These are phyloP conservation scores for Aspergillus haitiensis DNA, from an alignment of 495 filamentous ascomycete genomes.

Conservation along the genomic window DNA sequence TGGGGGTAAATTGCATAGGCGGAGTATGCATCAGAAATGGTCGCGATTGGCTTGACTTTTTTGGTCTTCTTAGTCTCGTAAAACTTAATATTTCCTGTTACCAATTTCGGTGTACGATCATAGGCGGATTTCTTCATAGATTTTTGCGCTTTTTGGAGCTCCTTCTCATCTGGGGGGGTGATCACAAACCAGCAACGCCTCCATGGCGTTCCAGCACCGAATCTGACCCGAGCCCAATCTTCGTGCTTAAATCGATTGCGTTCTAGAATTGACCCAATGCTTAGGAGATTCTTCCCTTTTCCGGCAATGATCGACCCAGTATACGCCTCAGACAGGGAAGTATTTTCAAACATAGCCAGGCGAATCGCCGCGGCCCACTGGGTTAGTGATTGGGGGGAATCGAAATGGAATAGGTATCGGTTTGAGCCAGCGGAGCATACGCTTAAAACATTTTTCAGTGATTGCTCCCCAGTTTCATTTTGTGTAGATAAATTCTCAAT, in stretches of 20 bases:
- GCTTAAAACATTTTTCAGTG: constrained; percentile 90
- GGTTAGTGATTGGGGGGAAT: constrained; percentile 85
- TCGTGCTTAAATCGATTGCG: constrained; percentile 71
- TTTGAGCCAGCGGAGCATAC: constrained; percentile 94
- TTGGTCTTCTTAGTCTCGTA: constrained; percentile 94
- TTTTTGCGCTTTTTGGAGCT: constrained; percentile 78
- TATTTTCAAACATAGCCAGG: constrained; percentile 91
- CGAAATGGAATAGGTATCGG: constrained; percentile 93
- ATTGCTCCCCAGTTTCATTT: constrained; percentile 62
- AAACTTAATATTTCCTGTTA: constrained; percentile 90
- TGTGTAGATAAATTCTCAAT: constrained; percentile 88
- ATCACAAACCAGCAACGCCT: constrained; percentile 95
- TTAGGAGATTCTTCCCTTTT: constrained; percentile 85
- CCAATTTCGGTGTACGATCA: constrained; percentile 61
- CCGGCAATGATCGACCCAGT: constrained; percentile 94
- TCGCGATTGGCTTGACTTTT: constrained; percentile 85
- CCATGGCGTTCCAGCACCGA: constrained; percentile 96
- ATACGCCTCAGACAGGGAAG: constrained; percentile 92
- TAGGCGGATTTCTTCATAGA: constrained; percentile 79
- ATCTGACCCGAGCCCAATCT: constrained; percentile 94
- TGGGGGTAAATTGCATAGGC: constrained; percentile 96
- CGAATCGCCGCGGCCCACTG: constrained; percentile 97
- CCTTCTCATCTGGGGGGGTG: constrained; percentile 88
- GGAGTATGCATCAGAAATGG: constrained; percentile 85
- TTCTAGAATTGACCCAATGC: constrained; percentile 83